Conservation (phyloP, 2,329 filamentous ascomycete species). For the Exophiala sideris region DNA sequence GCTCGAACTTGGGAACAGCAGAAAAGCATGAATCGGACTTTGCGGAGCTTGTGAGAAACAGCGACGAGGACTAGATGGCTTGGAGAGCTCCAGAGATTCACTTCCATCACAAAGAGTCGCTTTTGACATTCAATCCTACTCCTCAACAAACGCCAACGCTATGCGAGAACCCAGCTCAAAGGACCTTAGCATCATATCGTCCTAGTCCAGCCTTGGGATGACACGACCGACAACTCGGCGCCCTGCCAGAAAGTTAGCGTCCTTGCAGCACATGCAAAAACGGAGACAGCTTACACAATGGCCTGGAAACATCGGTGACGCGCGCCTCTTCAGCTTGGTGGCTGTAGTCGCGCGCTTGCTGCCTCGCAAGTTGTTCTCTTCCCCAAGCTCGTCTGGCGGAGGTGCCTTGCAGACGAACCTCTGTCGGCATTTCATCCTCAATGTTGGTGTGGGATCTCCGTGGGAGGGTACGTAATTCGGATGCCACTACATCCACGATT, state of each 20-base stretch:
- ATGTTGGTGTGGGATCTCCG: neutral
- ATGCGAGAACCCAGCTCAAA: conserved; percentile 9
- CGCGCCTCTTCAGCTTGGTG: conserved; percentile 21
- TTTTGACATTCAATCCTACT: neutral
- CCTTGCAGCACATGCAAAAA: neutral
- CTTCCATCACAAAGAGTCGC: neutral
- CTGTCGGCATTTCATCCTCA: conserved; percentile 22
- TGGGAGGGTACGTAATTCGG: conserved; percentile 5
- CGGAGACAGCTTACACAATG: conserved; percentile 20
- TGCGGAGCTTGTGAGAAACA: neutral
- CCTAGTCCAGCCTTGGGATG: conserved; percentile 17
- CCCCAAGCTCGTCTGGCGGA: conserved; percentile 26
- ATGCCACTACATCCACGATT: conserved; percentile 1
- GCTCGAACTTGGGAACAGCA: neutral
- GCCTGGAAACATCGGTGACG: conserved; percentile 17
- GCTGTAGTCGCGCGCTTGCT: conserved; percentile 22
- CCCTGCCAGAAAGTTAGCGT: conserved; percentile 13
- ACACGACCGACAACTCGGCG: conserved; percentile 20
- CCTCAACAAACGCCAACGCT: conserved; percentile 15
- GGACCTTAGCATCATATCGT: neutral
- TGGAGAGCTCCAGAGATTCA: neutral
- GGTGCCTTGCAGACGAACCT: conserved; percentile 24
- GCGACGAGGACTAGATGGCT: too few species aligned
- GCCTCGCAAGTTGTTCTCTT: conserved; percentile 22
- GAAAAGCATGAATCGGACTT: neutral